Conservation (phyloP, 2,329 filamentous ascomycete species). For the Nemania diffusa region DNA sequence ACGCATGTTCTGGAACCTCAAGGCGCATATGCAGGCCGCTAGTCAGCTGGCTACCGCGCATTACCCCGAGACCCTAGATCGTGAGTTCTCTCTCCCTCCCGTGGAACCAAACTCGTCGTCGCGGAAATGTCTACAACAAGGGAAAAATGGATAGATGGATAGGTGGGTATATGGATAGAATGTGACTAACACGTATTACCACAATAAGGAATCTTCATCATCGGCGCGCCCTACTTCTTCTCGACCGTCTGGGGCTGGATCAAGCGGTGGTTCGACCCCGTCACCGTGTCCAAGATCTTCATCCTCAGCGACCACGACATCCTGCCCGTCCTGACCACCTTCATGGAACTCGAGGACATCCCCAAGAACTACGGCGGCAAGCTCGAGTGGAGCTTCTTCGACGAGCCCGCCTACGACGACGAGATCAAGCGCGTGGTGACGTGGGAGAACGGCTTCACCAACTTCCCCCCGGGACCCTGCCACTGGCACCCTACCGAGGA, state of each 20-base stretch:
- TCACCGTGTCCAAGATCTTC: slow-evolving; percentile 95
- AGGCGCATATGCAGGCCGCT: slow-evolving; percentile 92
- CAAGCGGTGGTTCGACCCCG: slow-evolving; percentile 94
- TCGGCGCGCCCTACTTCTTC: slow-evolving; percentile 91
- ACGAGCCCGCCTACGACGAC: slow-evolving; percentile 71
- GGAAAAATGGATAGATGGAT: background rate
- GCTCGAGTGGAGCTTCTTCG: slow-evolving; percentile 83
- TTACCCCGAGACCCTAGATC: slow-evolving; percentile 92
- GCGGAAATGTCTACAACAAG: background rate
- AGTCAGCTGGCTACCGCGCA: slow-evolving; percentile 89
- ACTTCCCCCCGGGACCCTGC: slow-evolving; percentile 67
- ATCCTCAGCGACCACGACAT: slow-evolving; percentile 81
- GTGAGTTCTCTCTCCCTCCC: slow-evolving; percentile 48
- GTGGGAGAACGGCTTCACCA: slow-evolving; percentile 64
- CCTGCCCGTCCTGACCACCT: slow-evolving; percentile 78
- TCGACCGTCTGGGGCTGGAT: slow-evolving; percentile 94
- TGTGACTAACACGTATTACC: background rate
- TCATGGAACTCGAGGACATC: slow-evolving; percentile 84
- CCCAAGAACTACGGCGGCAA: slow-evolving; percentile 90
- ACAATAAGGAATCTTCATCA: slow-evolving; percentile 67
- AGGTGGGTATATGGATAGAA: background rate
- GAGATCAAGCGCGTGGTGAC: slow-evolving; percentile 51
- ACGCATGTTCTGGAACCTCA: slow-evolving; percentile 96
- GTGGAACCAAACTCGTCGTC: background rate
- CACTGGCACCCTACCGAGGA: slow-evolving; percentile 65